Evolutionary conservation across 1,284 basidiomycete genomes (phyloP).

Genomic region (Cystobasidiaceae sp.): DNA sequence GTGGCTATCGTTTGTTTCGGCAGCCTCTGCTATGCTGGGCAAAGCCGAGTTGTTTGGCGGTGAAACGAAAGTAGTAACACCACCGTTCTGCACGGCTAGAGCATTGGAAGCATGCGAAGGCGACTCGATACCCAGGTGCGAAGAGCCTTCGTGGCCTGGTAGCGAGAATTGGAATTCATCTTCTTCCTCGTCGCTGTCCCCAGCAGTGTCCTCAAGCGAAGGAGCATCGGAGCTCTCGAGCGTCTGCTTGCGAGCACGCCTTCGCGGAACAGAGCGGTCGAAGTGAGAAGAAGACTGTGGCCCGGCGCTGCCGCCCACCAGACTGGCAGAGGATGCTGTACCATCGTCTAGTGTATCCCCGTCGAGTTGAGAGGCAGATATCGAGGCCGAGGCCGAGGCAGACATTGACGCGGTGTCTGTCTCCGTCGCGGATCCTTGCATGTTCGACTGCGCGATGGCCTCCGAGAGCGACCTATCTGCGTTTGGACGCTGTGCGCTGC

Average conservation of each 20-base stretch:
- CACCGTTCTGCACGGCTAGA: background rate
- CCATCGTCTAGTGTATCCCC: background rate
- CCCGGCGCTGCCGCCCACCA: slow-evolving; percentile 5
- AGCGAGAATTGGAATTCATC: slow-evolving; percentile 29
- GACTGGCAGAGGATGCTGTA: background rate
- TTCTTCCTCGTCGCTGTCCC: slow-evolving; percentile 24
- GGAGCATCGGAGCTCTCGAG: background rate
- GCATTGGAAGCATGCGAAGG: background rate
- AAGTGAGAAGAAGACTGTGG: background rate
- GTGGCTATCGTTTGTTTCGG: slow-evolving; percentile 5
- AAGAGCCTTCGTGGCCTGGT: background rate
- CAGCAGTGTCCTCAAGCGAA: background rate
- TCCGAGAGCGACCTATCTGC: slow-evolving; percentile 9
- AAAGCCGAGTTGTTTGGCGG: background rate
- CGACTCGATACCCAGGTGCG: background rate
- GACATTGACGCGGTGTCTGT: background rate
- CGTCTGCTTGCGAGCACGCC: background rate
- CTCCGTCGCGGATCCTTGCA: background rate
- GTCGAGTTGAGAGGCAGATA: background rate
- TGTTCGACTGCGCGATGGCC: background rate
- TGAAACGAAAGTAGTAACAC: slow-evolving; percentile 4
- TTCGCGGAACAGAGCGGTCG: background rate
- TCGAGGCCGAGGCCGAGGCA: background rate
- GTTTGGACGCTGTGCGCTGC: background rate
- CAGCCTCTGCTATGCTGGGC: slow-evolving; percentile 23